Evolutionary conservation across 1,284 basidiomycete genomes (phyloP), one percentile per base, ranked within the genome.

Genomic region (Vanrija sp.): DNA sequence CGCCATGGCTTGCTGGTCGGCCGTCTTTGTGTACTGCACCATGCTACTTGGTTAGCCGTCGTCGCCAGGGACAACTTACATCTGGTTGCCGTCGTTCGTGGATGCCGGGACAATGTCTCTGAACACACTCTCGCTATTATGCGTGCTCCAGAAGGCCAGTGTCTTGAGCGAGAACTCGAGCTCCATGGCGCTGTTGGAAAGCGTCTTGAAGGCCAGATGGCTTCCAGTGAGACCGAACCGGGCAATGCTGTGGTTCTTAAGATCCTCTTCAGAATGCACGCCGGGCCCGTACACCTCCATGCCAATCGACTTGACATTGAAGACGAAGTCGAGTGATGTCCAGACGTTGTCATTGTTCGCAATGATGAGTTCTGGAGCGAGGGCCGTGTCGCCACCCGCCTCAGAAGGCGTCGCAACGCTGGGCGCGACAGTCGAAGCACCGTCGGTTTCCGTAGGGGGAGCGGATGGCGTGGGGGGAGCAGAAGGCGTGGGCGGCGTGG

Each of bases 21-120:
- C 49, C 7, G 90, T 82, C 62, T 82, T 83, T 4, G 90, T 88
- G 72, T 90, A 98, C 53, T 94, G 82, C 43, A 98, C 75, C 89
- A 97, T 97, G 68, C 72, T 74, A 46, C 8, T n/a, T 24, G 18
- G 27, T 53, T 24, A 37, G 53, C 19, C 12, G 18, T 7, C 25
- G 14, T 20, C n/a, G 16, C 4, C 12, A 3, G 2, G 0, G 9
- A 3, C n/a, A 9, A 65, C 72, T 62, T 48, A 75, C 74, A 98
- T 88, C 65, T 78, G 96, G 64, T 97, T 92, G 25, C 92, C 84
- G 60, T 88, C 84, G 68, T 97, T 90, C 57, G 85, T 82, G 25
- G 90, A 87, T 14, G 91, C 86, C 1, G 96, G 96, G 56, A 98
- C 89, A 55, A 98, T 94, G 71, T 98, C 95, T 45, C 95, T 83